phyloP scores from a whole-genome alignment of 768 basidiomycete genomes.

The Vishniacozyma victoriae region DNA sequence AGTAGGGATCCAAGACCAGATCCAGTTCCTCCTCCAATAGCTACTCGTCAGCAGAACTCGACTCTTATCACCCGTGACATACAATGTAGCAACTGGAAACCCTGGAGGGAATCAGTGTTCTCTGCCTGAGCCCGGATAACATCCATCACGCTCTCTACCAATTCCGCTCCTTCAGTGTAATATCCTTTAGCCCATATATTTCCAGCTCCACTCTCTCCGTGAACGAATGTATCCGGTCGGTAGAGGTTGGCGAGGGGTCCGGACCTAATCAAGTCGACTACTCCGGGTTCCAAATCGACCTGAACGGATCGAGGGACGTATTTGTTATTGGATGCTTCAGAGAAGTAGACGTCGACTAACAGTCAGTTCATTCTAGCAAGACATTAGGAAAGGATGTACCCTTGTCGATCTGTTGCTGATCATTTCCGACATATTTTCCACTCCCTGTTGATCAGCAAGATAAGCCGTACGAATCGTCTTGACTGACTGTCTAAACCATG shows the following conservation, averaged over 20 bases:
- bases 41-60: neutral
- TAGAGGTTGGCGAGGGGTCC: constrained; percentile 70
- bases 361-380: neutral
- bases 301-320: constrained; percentile 87
- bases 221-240: constrained; percentile 78
- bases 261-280: constrained; percentile 68
- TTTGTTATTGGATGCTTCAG: constrained; percentile 61
- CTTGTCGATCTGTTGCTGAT: constrained; percentile 67
- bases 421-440: constrained; percentile 59
- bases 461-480: constrained; percentile 2
- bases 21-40: constrained; percentile 46
- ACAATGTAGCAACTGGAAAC: constrained; percentile 50
- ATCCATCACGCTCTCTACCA: constrained; percentile 58
- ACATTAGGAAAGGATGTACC: constrained; percentile 50
- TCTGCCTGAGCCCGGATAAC: constrained; percentile 75
- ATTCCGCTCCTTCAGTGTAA: constrained; percentile 91
- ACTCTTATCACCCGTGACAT: neutral
- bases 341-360: constrained; percentile 71
- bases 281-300: constrained; percentile 82
- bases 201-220: constrained; percentile 62
- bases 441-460: constrained; percentile 9
- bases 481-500: constrained; percentile 35
- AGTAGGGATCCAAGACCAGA: constrained; percentile 42
- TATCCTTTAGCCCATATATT: constrained; percentile 90
- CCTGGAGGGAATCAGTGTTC: constrained; percentile 76